Base-by-base conservation (phyloP, 2,329 filamentous ascomycete species). In the Cytospora leucostoma region DNA sequence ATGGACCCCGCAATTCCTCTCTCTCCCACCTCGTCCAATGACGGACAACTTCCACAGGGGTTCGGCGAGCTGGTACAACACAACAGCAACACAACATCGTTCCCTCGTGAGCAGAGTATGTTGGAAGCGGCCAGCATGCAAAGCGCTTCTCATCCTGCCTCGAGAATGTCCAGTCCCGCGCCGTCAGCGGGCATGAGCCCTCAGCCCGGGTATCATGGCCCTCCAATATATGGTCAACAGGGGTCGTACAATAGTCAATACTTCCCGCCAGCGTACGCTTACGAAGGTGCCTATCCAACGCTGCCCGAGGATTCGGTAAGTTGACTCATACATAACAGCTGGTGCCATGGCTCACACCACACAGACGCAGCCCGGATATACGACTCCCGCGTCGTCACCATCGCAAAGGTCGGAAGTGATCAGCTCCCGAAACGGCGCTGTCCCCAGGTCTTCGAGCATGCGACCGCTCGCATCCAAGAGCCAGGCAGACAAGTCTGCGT, bases 351-450 rank as follows among this genome's bases (percentile, higher is more conserved):
- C 56, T 67, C 37, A 67, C 47, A 59, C 19, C 32, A 40, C 34
- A 40, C 17, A 44, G 32, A 70, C 68, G 44, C 65, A 56, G 37
- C 74, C 79, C 66, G 75, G 76, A 40, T 83, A 83, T 70, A 79
- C 74, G 69, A 84, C 82, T 7, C 82, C 82, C 0, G 81, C 80
- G 34, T 80, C 78, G 59, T 85, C 83, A 37, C 82, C 84, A 2
- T 75, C 75, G 7, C 70, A 73, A 21, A 70, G 71, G 27, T 69
- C 71, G 12, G 76, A 78, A 19, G 67, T 73, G 7, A 75, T 79
- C 58, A 74, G 70, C 44, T 77, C 75, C 35, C 76, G 78, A 17
- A 78, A 74, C 60, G 74, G 77, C 35, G 53, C 67, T 33, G 52
- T 49, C 65, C 63, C 59, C 72, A 50, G 61, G 15, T 52, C 61